These are phyloP conservation scores for Vitellaria paradoxa DNA, from an alignment of 179 eudicot species.

Conservation along the genomic window DNA sequence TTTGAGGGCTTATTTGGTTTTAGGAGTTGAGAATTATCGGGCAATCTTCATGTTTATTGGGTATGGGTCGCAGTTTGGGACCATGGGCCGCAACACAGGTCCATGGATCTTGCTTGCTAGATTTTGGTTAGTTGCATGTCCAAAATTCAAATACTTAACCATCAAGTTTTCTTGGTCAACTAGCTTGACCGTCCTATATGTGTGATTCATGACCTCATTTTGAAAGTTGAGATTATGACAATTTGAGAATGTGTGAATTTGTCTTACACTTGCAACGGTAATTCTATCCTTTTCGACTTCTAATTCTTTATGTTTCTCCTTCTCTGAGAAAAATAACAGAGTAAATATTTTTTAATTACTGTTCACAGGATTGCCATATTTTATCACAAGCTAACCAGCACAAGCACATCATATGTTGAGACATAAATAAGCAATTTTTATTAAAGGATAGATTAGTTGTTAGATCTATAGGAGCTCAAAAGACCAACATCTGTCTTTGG, in stretches of 20 bases:
- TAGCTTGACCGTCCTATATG: neutral
- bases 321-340: too few relatives aligned
- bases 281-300: too few relatives aligned
- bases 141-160: neutral
- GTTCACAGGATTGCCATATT: too few relatives aligned
- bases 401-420: neutral
- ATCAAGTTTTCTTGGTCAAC: neutral
- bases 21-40: neutral
- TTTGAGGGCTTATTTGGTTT: neutral
- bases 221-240: too few relatives aligned
- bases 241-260: too few relatives aligned
- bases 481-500: neutral
- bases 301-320: too few relatives aligned
- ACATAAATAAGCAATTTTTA: neutral
- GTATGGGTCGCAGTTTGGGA: neutral
- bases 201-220: neutral
- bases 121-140: neutral
- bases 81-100: neutral
- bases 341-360: too few relatives aligned
- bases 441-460: neutral
- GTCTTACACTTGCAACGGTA: too few relatives aligned
- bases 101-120: neutral
- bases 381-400: neutral
- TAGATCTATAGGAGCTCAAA: neutral
- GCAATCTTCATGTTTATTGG: neutral